Percentiles rank a stretch among this genome's conserved stretches.
These are phyloP conservation scores for Letharia lupina DNA, from an alignment of 495 filamentous ascomycete species.

Conservation along the genomic window DNA sequence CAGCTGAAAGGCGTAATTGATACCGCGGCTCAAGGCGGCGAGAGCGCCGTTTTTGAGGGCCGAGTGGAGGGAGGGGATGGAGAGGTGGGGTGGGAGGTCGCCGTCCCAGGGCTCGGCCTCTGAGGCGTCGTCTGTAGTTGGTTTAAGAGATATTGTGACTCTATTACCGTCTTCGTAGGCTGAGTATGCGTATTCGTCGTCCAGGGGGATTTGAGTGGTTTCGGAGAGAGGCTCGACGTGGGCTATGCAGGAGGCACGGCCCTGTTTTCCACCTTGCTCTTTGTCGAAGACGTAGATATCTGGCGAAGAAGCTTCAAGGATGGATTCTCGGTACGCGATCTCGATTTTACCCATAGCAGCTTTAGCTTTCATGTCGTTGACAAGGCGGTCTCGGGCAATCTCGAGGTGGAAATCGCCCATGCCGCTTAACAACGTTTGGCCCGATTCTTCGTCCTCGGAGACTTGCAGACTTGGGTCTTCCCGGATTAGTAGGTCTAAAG, in stretches of 20 bases:
- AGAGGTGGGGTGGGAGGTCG: slow-evolving; percentile 51
- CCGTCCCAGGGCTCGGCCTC: slow-evolving; percentile 15
- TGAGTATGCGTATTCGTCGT: slow-evolving; percentile 19
- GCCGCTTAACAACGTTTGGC: slow-evolving; percentile 84
- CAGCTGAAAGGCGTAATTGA: slow-evolving; percentile 65
- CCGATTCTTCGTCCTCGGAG: slow-evolving; percentile 77
- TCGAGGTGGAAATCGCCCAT: slow-evolving; percentile 99
- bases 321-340: slow-evolving; percentile 85
- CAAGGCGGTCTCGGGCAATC: slow-evolving; percentile 79
- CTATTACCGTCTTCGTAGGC: slow-evolving; percentile 45
- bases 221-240: slow-evolving; percentile 52
- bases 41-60: slow-evolving; percentile 68
- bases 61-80: slow-evolving; percentile 47
- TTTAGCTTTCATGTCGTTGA: slow-evolving; percentile 82
- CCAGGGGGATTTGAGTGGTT: slow-evolving; percentile 25
- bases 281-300: slow-evolving; percentile 63
- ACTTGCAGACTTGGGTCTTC: slow-evolving; percentile 94
- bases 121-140: slow-evolving; percentile 25
- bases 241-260: slow-evolving; percentile 67
- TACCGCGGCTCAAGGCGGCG: slow-evolving; percentile 81
- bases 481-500: slow-evolving; percentile 65
- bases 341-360: slow-evolving; percentile 88
- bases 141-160: slow-evolving; percentile 46
- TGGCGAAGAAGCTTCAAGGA: slow-evolving; percentile 44
- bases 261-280: slow-evolving; percentile 68